phyloP scores from a whole-genome alignment of 2,329 filamentous ascomycete genomes.

The Epichloe glyceriae region DNA sequence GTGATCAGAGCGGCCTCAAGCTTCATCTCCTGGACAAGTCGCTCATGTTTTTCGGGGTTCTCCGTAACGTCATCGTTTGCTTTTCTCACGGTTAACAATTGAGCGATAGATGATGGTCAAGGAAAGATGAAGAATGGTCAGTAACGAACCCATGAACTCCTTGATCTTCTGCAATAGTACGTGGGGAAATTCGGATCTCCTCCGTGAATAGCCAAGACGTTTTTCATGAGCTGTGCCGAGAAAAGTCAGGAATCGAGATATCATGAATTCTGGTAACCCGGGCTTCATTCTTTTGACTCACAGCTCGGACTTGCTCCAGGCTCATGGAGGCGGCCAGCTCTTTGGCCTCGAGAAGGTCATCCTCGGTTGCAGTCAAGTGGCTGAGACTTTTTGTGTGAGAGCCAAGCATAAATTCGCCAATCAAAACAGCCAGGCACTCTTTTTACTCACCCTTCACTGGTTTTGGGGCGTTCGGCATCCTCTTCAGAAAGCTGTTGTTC shows the following conservation, averaged over 20 bases:
- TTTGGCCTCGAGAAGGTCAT: conserved; percentile 32
- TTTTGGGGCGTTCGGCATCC: background rate
- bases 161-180: conserved; percentile 22
- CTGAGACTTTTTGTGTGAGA: background rate
- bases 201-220: conserved; percentile 25
- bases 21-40: conserved; percentile 40
- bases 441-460: conserved; percentile 1
- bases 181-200: conserved; percentile 31
- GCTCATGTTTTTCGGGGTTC: conserved; percentile 32
- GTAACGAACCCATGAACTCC: conserved; percentile 20
- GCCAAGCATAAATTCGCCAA: background rate
- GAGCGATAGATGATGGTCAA: no score
- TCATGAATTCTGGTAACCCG: background rate
- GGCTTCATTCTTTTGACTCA: conserved; percentile 6
- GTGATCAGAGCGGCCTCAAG: conserved; percentile 40
- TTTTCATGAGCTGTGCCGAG: conserved; percentile 19
- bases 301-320: conserved; percentile 26
- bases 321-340: conserved; percentile 27
- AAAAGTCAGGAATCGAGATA: background rate
- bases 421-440: background rate
- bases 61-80: conserved; percentile 31
- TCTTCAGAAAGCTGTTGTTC: background rate
- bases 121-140: no score
- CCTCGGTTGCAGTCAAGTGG: conserved; percentile 27
- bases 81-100: conserved; percentile 21